Conservation (phyloP, 2,329 filamentous ascomycete species). For the Ophiocordyceps robertsii region DNA sequence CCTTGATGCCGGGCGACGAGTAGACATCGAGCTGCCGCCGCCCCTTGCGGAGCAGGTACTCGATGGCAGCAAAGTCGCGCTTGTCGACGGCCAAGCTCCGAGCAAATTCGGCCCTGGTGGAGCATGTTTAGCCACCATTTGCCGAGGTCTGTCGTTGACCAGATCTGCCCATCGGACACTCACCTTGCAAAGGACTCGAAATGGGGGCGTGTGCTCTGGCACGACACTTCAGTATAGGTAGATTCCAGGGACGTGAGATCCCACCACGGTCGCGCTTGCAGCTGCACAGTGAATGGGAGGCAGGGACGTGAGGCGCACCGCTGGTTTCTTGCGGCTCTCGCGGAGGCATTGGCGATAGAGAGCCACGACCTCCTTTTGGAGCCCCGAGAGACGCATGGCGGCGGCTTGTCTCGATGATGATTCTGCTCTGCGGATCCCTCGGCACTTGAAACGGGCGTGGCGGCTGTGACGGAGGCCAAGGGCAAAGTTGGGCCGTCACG, state of each 20-base stretch:
- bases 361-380: conserved; percentile 79
- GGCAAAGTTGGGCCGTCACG: too few relatives aligned
- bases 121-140: neutral
- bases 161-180: conserved; percentile 4
- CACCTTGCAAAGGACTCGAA: conserved; percentile 54
- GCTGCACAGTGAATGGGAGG: too few relatives aligned
- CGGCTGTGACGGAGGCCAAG: too few relatives aligned
- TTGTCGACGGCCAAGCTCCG: conserved; percentile 58
- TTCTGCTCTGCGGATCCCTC: too few relatives aligned
- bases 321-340: conserved; percentile 72
- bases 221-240: conserved; percentile 4
- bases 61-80: conserved; percentile 75
- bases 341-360: conserved; percentile 81
- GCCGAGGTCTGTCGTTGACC: neutral
- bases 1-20: conserved; percentile 65
- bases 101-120: conserved; percentile 49
- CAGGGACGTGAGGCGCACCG: conserved; percentile 3
- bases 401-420: neutral
- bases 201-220: conserved; percentile 40
- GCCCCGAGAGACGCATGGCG: conserved; percentile 52
- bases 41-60: conserved; percentile 74
- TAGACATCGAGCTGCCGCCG: conserved; percentile 71
- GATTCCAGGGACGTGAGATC: conserved; percentile 1
- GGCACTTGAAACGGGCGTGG: too few relatives aligned
- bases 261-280: neutral